Conservation (phyloP, 305 asterid genomes). For the Fraxinus latifolia region DNA sequence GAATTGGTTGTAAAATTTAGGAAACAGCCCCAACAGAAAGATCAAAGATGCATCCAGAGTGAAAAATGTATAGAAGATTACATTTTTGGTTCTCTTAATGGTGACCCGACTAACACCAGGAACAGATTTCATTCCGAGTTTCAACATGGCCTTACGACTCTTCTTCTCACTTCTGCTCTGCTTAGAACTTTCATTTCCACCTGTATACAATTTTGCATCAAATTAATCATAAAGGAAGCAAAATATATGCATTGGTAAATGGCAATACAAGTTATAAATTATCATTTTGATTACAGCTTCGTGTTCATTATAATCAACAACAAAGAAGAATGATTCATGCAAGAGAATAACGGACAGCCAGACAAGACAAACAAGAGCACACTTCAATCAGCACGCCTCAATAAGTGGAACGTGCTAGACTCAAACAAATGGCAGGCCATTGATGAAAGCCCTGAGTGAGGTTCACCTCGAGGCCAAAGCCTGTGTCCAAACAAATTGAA, state of each 20-base stretch:
- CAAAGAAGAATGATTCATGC: background rate
- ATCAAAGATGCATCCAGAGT: background rate
- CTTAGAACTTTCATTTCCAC: constrained; percentile 57
- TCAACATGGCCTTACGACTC: constrained; percentile 95
- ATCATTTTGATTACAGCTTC: constrained; percentile 10
- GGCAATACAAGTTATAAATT: background rate
- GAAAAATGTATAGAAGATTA: constrained; percentile 21
- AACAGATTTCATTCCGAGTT: constrained; percentile 90
- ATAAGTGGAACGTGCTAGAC: background rate
- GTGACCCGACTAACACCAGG: constrained; percentile 85
- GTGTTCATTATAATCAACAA: background rate
- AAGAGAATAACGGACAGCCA: background rate
- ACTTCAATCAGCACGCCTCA: background rate
- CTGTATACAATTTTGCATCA: constrained; percentile 29
- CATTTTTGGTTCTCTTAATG: constrained; percentile 81
- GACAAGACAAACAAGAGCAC: background rate
- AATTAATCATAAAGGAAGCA: background rate
- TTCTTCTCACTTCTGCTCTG: constrained; percentile 99
- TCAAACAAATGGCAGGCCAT: background rate
- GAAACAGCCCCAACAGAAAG: background rate
- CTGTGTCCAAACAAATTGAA: background rate
- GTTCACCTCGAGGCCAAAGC: background rate
- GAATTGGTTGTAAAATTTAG: background rate
- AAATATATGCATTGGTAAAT: background rate
- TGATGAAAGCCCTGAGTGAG: background rate